Evolutionary conservation across 768 basidiomycete genomes (phyloP).

Genomic region (Lactarius akahatsu): DNA sequence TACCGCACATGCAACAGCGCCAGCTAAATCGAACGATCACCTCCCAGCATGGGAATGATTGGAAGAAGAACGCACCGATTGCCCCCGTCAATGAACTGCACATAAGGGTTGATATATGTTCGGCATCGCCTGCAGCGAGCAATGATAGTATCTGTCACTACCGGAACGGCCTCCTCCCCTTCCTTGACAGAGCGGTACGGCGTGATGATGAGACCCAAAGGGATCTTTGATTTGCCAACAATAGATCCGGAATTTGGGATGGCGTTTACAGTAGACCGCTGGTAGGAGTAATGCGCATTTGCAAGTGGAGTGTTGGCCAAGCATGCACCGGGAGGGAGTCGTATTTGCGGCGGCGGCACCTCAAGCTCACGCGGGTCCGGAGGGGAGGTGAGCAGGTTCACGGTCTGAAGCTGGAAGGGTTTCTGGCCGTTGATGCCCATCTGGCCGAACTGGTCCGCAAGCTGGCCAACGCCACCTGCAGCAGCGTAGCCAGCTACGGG

Average conservation of each 20-base stretch:
- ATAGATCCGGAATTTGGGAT: constrained; percentile 28
- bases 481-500: constrained; percentile 41
- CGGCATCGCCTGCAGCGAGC: constrained; percentile 54
- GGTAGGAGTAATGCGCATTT: constrained; percentile 89
- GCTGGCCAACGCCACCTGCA: constrained; percentile 49
- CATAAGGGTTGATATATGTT: constrained; percentile 58
- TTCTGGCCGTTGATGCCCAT: constrained; percentile 75
- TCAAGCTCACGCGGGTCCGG: constrained; percentile 86
- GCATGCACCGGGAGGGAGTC: constrained; percentile 80
- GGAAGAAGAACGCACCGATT: constrained; percentile 57
- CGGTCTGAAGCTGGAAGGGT: constrained; percentile 75
- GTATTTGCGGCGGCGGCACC: constrained; percentile 83
- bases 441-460: constrained; percentile 83
- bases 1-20: constrained; percentile 99
- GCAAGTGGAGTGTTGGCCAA: constrained; percentile 75
- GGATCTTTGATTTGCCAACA: constrained; percentile 47
- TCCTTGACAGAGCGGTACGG: constrained; percentile 51
- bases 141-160: constrained; percentile 52
- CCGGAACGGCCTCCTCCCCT: constrained; percentile 47
- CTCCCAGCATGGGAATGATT: neutral
- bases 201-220: constrained; percentile 50
- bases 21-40: constrained; percentile 51
- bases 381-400: constrained; percentile 90
- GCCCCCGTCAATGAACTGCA: constrained; percentile 84
- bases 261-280: constrained; percentile 63